These are phyloP conservation scores for Harringtonia lauricola DNA, from an alignment of 2,329 filamentous ascomycete species.

Conservation along the genomic window DNA sequence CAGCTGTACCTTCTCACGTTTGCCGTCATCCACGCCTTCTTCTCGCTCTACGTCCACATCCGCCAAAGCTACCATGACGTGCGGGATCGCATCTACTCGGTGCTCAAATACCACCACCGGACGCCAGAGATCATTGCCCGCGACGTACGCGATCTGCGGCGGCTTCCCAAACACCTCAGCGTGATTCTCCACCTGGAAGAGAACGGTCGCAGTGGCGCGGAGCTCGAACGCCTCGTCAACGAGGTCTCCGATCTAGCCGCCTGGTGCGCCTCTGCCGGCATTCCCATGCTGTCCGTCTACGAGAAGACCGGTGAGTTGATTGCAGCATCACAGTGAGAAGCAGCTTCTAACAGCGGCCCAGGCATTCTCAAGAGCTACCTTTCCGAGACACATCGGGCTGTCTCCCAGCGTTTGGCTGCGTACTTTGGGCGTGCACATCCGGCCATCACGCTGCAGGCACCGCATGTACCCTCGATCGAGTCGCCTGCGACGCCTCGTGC, in stretches of 20 bases:
- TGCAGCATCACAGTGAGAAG: no score
- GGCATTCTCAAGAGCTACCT: constrained; percentile 85
- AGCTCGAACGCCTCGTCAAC: constrained; percentile 75
- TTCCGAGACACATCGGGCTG: constrained; percentile 68
- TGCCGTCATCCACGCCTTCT: constrained; percentile 64
- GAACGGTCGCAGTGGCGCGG: constrained; percentile 57
- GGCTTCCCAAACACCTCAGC: constrained; percentile 76
- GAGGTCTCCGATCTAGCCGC: constrained; percentile 86
- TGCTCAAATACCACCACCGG: constrained; percentile 90
- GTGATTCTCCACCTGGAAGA: constrained; percentile 69
- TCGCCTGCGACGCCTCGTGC: constrained; percentile 28
- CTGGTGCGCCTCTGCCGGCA: constrained; percentile 85
- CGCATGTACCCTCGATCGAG: constrained; percentile 52
- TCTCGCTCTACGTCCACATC: constrained; percentile 77
- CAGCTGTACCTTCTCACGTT: constrained; percentile 59
- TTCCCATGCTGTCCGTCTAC: constrained; percentile 80
- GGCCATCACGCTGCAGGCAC: constrained; percentile 59
- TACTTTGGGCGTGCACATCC: constrained; percentile 78
- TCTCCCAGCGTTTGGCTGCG: constrained; percentile 67
- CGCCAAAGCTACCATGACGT: constrained; percentile 72
- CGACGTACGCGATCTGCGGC: constrained; percentile 65
- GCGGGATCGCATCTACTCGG: constrained; percentile 63
- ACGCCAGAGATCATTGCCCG: constrained; percentile 86
- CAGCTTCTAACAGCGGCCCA: no score
- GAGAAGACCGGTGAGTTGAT: constrained; percentile 74